Conservation (phyloP, 2,329 filamentous ascomycete genomes). For the Aspergillus felis region DNA sequence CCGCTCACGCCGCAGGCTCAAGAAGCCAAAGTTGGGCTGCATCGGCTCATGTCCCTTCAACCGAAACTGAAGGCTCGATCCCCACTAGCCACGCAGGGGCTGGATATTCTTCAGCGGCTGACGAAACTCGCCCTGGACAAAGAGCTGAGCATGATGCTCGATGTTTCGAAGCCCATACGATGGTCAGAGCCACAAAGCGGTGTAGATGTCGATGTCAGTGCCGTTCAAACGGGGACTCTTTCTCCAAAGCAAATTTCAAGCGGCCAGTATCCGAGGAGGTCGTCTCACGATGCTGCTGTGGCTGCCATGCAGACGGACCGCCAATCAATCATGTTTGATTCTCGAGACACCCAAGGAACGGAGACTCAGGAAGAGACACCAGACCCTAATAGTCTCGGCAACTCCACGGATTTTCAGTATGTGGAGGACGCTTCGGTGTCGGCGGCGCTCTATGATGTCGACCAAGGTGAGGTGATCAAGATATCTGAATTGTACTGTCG, state of each 20-base stretch:
- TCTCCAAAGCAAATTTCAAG: not conserved
- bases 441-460: conserved; percentile 17
- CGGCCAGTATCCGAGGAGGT: not conserved
- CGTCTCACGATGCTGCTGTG: not conserved
- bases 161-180: not conserved
- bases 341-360: not conserved
- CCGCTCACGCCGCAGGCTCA: conserved; percentile 13
- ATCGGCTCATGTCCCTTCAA: conserved; percentile 17
- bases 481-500: not conserved
- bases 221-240: not conserved
- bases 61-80: conserved; percentile 13
- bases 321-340: not conserved
- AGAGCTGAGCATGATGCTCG: conserved; percentile 18
- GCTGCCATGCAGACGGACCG: not conserved
- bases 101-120: conserved; percentile 18
- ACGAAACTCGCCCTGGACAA: conserved; percentile 19
- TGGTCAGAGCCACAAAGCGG: not conserved
- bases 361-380: not conserved
- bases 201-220: not conserved
- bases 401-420: conserved; percentile 3
- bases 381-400: not conserved
- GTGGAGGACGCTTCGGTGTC: conserved; percentile 14
- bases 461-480: conserved; percentile 13
- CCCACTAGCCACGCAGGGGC: conserved; percentile 14
- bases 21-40: conserved; percentile 17